Conservation (phyloP, 345 rosid genomes). For the Eucalyptus polyanthemos region DNA sequence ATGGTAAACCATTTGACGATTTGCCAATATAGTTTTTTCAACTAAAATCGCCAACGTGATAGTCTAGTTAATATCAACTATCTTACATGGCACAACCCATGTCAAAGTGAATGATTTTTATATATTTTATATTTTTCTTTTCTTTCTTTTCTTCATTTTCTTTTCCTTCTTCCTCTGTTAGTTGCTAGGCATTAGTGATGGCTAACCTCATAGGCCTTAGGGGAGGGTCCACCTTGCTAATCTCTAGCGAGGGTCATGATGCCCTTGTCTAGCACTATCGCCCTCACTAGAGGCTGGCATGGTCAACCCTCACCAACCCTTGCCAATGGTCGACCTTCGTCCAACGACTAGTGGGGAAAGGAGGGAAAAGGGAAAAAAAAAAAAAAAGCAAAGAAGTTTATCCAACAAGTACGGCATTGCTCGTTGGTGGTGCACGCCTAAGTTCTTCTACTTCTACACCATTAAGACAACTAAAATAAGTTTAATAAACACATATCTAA, state of each 20-base stretch:
- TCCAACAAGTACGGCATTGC: background rate
- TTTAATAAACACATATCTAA: background rate
- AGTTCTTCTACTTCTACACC: background rate
- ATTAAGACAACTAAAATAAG: background rate
- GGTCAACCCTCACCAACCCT: background rate
- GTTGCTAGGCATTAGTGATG: background rate
- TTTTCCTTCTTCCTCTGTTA: background rate
- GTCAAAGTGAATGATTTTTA: background rate
- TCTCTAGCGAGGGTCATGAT: background rate
- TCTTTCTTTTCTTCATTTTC: background rate
- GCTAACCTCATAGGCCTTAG: background rate
- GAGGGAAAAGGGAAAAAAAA: background rate
- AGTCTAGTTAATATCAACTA: background rate
- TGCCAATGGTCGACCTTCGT: background rate
- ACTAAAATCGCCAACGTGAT: rapidly evolving
- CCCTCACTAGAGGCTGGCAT: background rate
- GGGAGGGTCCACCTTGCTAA: background rate
- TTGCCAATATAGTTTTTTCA: background rate
- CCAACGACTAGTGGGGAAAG: background rate
- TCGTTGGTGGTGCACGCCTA: background rate
- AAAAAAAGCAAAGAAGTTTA: background rate
- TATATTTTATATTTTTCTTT: background rate
- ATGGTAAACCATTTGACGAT: background rate
- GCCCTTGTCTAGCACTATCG: background rate
- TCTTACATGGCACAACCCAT: background rate